Evolutionary conservation across 2,329 filamentous ascomycete species (phyloP).

Genomic region (Scytalidium sp.): DNA sequence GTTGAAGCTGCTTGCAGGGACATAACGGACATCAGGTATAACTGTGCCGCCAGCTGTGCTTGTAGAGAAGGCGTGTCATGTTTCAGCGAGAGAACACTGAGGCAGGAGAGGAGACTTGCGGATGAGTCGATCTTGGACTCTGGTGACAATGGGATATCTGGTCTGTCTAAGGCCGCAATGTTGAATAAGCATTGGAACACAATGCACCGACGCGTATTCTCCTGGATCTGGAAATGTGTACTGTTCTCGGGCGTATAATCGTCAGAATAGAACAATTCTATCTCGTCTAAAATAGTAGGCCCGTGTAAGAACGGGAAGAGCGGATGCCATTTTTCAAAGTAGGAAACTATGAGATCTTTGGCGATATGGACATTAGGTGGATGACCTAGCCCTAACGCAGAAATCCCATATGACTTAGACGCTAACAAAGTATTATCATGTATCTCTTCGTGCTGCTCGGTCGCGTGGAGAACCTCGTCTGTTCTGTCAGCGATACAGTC

Average conservation of each 20-base stretch:
- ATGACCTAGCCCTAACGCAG: conserved; percentile 18
- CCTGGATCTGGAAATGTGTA: background rate
- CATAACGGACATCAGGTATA: conserved; percentile 46
- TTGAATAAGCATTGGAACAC: conserved; percentile 51
- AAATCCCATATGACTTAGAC: background rate
- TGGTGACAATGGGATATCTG: conserved; percentile 29
- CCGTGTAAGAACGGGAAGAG: conserved; percentile 50
- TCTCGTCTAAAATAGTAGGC: conserved; percentile 41
- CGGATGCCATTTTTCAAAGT: conserved; percentile 50
- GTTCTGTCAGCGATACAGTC: background rate
- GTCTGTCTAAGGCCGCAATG: conserved; percentile 35
- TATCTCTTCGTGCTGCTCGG: background rate
- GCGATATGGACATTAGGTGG: conserved; percentile 29
- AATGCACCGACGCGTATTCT: conserved; percentile 22
- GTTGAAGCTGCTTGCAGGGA: conserved; percentile 46
- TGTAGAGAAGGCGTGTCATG: conserved; percentile 45
- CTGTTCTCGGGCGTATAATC: background rate
- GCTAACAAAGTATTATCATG: background rate
- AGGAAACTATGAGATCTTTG: conserved; percentile 41
- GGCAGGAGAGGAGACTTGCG: conserved; percentile 32
- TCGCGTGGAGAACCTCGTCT: background rate
- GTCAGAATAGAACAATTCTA: conserved; percentile 39
- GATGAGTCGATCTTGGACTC: conserved; percentile 35
- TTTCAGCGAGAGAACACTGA: conserved; percentile 35
- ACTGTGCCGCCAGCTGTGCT: conserved; percentile 43